Evolutionary conservation across 352 stramenopile genomes (phyloP), one percentile per base, ranked within the genome.

Genomic region (Phytophthora quininea): DNA sequence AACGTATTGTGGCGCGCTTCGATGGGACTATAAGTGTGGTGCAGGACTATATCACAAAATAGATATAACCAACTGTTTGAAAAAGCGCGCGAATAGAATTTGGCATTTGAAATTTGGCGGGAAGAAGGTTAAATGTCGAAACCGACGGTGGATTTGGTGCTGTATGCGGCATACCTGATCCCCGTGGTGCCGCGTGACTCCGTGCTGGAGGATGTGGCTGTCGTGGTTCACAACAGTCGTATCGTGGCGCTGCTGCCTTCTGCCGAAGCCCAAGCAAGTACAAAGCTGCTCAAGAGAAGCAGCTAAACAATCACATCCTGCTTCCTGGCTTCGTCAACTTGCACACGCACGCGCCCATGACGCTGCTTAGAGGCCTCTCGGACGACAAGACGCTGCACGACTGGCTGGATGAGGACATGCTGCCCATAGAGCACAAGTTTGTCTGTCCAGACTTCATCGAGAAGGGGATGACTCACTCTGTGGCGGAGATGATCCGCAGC

Each of bases 331-430:
- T 96, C 32, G 67, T 96, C 37, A 96, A 96, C 59, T 70, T 76
- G 57, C 89, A 96, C 72, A 91, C 88, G 33, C 89, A 96, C 57
- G 69, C 86, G 6, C 78, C 86, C 33, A 93, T 96, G 85, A 88
- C 81, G 64, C 73, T 93, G 47, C 72, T 96, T 35, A 82, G 87
- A 42, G 89, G 86, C 11, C 79, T 96, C n/a, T 83, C 80, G 15
- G 89, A 94, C 63, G 89, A 96, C 74, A 91, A 93, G 63, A 61
- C 68, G 35, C 80, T 96, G 19, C 77, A 68, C 38, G 79, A 92
- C 55, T 96, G 89, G 89, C 75, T 95, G 14, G 67, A 61, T 30
- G 67, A 94, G 57, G 82, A 92, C 58, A 91, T 96, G 38, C 94
- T 84, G 82, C 89, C 89, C 1, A 74, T 79, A 15, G 89, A 96